Base-by-base conservation (phyloP, 1,284 basidiomycete species). In the Cryptococcus sp. region DNA sequence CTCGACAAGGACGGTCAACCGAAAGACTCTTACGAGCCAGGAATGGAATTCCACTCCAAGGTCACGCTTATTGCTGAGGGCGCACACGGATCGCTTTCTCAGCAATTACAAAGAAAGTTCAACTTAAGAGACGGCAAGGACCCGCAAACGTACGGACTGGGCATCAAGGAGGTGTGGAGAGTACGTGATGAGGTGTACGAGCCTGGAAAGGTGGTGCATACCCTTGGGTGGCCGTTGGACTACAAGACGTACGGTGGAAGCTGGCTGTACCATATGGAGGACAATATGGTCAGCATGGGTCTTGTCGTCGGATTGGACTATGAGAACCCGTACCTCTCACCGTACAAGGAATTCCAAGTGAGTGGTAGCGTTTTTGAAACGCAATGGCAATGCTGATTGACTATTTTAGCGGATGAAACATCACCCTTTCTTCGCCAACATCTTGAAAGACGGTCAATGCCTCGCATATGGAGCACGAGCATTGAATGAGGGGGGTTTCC, bases 161-260 rank as follows among this genome's bases (percentile, higher is more conserved):
- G 96, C 10, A 81, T 99, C 67, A 99, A 99, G 82, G 95, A 99
- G 79, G 93, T 99, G 4, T 99, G 95, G 96, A 85, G 89, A 51
- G 87, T 99, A 17, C 87, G 86, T 61, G 84, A 86, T 22, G 84
- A 84, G 62, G 85, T 88, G 66, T 86, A 96, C 77, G 77, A 85
- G 57, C 86, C 92, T 0, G 95, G 96, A 19, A 85, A 91, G 69
- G 87, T 97, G 19, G 84, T 93, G 10, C 95, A 99, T 79, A 93
- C 92, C 3, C 82, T 99, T 68, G 95, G 96, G 11, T 98, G 90
- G 90, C 95, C 96, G 0, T 79, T 98, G 56, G 86, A 89, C 71
- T 85, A 81, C 65, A 79, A 86, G 57, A 95, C 93, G 0, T 99
- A 99, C 75, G 95, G 94, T 5, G 95, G 95, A 1, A 89, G 89